These are phyloP conservation scores for Osmanthus fragrans DNA, from an alignment of 257 asterid genomes.

Conservation along the genomic window DNA sequence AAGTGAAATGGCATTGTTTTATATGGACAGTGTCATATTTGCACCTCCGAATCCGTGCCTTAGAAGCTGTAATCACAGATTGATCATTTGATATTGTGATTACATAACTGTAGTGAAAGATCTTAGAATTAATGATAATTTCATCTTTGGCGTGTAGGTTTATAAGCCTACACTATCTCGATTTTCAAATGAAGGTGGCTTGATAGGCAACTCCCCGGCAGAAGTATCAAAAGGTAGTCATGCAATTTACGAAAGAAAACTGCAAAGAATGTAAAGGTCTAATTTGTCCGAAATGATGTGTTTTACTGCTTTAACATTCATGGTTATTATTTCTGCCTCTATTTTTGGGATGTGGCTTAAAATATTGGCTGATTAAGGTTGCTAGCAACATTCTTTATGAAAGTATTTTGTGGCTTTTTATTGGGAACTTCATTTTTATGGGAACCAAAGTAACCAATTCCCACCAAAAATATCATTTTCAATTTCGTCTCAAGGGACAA, in stretches of 20 bases:
- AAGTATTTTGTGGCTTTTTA: background rate
- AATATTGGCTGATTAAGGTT: constrained; percentile 14
- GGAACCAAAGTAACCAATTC: constrained; percentile 7
- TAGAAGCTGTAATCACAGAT: constrained; percentile 12
- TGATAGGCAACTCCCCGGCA: constrained; percentile 76
- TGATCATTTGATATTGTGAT: constrained; percentile 9
- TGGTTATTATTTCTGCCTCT: constrained; percentile 14
- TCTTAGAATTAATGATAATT: constrained; percentile 15
- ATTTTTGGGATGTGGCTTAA: background rate
- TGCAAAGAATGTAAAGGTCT: background rate
- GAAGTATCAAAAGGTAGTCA: constrained; percentile 81
- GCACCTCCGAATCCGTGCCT: constrained; percentile 6
- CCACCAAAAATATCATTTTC: constrained; percentile 3
- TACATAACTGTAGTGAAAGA: background rate
- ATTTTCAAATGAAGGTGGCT: constrained; percentile 84
- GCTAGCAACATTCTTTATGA: background rate
- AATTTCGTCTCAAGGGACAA: constrained; percentile 15
- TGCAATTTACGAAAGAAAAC: constrained; percentile 23
- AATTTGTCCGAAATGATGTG: background rate
- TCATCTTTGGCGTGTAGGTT: constrained; percentile 49
- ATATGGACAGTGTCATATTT: background rate
- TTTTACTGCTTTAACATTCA: background rate
- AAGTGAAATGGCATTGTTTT: constrained; percentile 2
- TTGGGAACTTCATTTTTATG: background rate
- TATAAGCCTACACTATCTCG: constrained; percentile 80